A percentile compares a stretch with the other conserved stretches of the same genome.
These are phyloP conservation scores for Apophysomyces trapeziformis DNA, from an alignment of 371 early-diverging fungal species.

Conservation along the genomic window DNA sequence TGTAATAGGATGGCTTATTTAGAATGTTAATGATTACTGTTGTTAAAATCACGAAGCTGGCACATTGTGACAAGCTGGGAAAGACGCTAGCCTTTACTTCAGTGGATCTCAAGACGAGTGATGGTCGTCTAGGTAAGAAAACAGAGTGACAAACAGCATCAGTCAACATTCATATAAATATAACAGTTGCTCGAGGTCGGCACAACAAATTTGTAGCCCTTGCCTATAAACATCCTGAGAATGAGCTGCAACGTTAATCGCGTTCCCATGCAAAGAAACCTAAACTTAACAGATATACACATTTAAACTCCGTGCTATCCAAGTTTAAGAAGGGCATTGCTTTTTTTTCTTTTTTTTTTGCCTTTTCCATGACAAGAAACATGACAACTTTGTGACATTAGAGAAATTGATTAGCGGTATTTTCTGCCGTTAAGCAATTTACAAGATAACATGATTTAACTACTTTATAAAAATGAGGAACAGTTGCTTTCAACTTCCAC, in stretches of 20 bases:
- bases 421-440: too few relatives aligned
- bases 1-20: background rate
- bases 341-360: slow-evolving; percentile 8
- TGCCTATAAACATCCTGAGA: slow-evolving; percentile 48
- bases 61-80: slow-evolving; percentile 64
- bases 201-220: slow-evolving; percentile 69
- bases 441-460: too few relatives aligned
- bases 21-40: background rate
- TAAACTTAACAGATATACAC: slow-evolving; percentile 10
- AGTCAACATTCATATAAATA: background rate
- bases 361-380: background rate
- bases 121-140: slow-evolving; percentile 46
- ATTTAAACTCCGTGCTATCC: slow-evolving; percentile 8
- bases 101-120: slow-evolving; percentile 48
- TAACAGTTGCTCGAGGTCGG: slow-evolving; percentile 59
- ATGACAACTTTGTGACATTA: background rate
- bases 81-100: slow-evolving; percentile 66
- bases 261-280: slow-evolving; percentile 10
- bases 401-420: background rate
- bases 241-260: slow-evolving; percentile 27
- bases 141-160: background rate
- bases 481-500: background rate
- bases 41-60: slow-evolving; percentile 35
- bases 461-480: background rate
- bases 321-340: slow-evolving; percentile 1